phyloP scores from a whole-genome alignment of 441 rosid species.

The Populus tomentosa region DNA sequence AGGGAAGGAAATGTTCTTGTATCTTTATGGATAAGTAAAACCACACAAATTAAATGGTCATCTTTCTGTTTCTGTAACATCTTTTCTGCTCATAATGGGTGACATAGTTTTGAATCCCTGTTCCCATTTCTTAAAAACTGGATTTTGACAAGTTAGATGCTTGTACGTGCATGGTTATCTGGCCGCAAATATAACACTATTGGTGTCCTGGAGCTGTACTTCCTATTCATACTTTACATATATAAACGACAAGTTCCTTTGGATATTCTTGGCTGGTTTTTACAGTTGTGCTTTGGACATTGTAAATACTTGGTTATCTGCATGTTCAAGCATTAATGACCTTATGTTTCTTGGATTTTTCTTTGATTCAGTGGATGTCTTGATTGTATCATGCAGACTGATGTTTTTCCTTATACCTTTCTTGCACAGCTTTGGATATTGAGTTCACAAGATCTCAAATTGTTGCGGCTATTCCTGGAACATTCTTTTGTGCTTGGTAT shows the following conservation, averaged over 20 bases:
- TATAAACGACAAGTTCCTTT: not conserved
- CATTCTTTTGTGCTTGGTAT: conserved; percentile 95
- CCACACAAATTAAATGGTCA: not conserved
- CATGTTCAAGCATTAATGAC: not conserved
- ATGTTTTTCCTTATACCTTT: conserved; percentile 7
- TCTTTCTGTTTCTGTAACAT: not conserved
- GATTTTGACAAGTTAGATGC: not conserved
- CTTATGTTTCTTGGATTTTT: not conserved
- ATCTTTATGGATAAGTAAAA: not conserved
- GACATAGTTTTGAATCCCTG: not conserved
- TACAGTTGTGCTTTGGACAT: not conserved
- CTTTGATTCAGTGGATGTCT: conserved; percentile 17
- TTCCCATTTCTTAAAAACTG: not conserved
- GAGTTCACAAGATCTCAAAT: conserved; percentile 94
- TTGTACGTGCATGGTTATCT: not conserved
- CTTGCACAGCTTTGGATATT: conserved; percentile 79
- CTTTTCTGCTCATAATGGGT: not conserved
- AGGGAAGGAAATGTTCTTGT: not conserved
- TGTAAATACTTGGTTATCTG: not conserved
- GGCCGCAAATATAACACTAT: not conserved
- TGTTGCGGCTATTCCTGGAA: conserved; percentile 89
- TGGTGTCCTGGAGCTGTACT: not conserved
- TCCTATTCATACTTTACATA: not conserved
- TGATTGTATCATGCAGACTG: conserved; percentile 38
- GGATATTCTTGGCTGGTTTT: not conserved